Base-by-base conservation (phyloP, 805 yeast genomes). In the Kurtzmaniella cleridarum region DNA sequence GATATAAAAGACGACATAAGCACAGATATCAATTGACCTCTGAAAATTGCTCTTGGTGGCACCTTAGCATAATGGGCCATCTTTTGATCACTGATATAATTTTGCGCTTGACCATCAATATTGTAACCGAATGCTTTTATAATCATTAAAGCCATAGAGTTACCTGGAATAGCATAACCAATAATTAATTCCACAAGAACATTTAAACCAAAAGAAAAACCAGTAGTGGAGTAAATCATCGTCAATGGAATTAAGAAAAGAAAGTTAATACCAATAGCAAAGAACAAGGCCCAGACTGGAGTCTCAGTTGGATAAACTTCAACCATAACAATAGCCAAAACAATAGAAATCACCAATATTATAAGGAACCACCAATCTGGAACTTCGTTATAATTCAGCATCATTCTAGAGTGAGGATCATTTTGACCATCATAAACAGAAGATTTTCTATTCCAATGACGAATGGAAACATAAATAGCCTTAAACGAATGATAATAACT, bases 241-340 rank as follows among this genome's bases (percentile, higher is more conserved):
- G 73, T 63, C 29, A 76, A 54, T 32, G 82, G 81, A 30, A 78
- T 60, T 46, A 76, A 60, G 44, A 78, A 76, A 3, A 71, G 57
- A 32, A 71, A 57, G 45, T 75, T 76, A 31, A 78, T 59, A 17
- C 66, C 79, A 30, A 76, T 48, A 3, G 75, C 68, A 44, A 78
- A 68, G 59, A 78, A 71, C 30, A 78, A 61, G 20, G 76, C 72
- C 83, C 84, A 78, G 17, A 77, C 75, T 14, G 83, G 82, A 3
- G 82, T 75, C 36, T 75, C 60, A 2, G 59, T 62, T 3, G 69
- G 69, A 32, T 57, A 64, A 10, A 60, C 36, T 34, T 49, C 31
- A 11, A 60, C 63, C 36, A 64, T 58, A 2, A 54, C 31, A 12
- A 63, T 53, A 3, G 64, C 67, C 10, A 59, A 51, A 28, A 59